These are phyloP conservation scores for Hyparrhenia diplandra DNA, from an alignment of 176 grass and related monocot genomes.

Conservation along the genomic window DNA sequence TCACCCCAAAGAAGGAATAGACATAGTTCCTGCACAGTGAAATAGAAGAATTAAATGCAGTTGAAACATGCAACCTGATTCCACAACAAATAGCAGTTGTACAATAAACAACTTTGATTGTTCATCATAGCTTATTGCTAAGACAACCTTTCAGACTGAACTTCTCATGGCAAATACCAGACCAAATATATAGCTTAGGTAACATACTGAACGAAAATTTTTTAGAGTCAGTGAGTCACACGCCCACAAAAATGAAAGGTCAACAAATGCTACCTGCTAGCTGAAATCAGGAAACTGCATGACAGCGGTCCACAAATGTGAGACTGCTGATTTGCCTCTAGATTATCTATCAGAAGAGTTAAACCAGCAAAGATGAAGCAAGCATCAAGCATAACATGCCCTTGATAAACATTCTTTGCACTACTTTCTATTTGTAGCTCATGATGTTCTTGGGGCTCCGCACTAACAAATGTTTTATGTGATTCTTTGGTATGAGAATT, in stretches of 20 bases:
- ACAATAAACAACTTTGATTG: background rate
- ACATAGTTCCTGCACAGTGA: constrained; percentile 50
- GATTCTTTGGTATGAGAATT: constrained; percentile 40
- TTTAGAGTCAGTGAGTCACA: background rate
- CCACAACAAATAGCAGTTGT: background rate
- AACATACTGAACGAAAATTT: constrained; percentile 2
- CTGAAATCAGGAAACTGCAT: constrained; percentile 50
- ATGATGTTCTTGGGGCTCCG: constrained; percentile 12
- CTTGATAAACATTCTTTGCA: constrained; percentile 39
- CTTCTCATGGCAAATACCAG: background rate
- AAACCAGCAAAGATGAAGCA: constrained; percentile 47
- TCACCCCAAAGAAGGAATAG: constrained; percentile 44
- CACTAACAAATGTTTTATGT: constrained; percentile 17
- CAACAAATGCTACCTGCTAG: constrained; percentile 57
- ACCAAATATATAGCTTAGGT: constrained; percentile 10
- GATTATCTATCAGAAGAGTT: constrained; percentile 51
- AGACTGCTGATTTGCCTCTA: constrained; percentile 48
- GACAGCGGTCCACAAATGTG: constrained; percentile 66
- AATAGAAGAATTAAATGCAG: constrained; percentile 33
- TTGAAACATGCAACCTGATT: background rate
- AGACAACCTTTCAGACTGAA: constrained; percentile 3
- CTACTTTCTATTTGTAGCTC: constrained; percentile 16
- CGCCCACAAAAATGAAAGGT: constrained; percentile 21
- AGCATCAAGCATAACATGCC: constrained; percentile 40
- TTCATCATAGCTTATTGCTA: background rate